These are phyloP conservation scores for Leccinum incarnatum DNA, from an alignment of 768 basidiomycete genomes.

Conservation along the genomic window DNA sequence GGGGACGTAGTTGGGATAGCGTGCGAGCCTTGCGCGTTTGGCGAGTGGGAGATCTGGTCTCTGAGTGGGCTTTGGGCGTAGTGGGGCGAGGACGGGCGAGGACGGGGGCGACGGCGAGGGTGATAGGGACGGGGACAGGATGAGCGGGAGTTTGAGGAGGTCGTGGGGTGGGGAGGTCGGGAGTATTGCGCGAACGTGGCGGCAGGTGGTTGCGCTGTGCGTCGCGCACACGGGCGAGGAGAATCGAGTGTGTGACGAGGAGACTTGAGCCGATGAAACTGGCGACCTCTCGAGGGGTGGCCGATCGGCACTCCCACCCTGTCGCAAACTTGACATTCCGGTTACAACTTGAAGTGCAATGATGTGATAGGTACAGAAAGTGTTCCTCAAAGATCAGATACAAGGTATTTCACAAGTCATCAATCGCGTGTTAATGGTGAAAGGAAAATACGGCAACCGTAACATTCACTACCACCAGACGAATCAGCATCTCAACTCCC, in stretches of 20 bases:
- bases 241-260: conserved; percentile 56
- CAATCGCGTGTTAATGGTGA: too few relatives aligned
- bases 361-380: too few relatives aligned
- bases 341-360: too few relatives aligned
- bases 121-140: conserved; percentile 46
- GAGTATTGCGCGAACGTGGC: conserved; percentile 53
- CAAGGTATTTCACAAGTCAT: too few relatives aligned
- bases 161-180: conserved; percentile 50
- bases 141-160: conserved; percentile 54
- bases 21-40: conserved; percentile 66
- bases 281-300: too few relatives aligned
- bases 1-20: conserved; percentile 80
- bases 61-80: conserved; percentile 36
- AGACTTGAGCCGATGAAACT: conserved; percentile 38
- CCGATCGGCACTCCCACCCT: too few relatives aligned
- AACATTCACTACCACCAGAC: too few relatives aligned
- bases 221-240: conserved; percentile 55
- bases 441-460: too few relatives aligned
- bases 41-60: conserved; percentile 58
- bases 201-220: conserved; percentile 57
- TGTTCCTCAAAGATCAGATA: too few relatives aligned
- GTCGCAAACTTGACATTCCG: too few relatives aligned
- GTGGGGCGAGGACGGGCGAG: conserved; percentile 38
- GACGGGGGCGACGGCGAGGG: conserved; percentile 47
- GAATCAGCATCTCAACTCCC: neutral